These are phyloP conservation scores for Xanthoparmelia taractica DNA, from an alignment of 495 filamentous ascomycete species.

Conservation along the genomic window DNA sequence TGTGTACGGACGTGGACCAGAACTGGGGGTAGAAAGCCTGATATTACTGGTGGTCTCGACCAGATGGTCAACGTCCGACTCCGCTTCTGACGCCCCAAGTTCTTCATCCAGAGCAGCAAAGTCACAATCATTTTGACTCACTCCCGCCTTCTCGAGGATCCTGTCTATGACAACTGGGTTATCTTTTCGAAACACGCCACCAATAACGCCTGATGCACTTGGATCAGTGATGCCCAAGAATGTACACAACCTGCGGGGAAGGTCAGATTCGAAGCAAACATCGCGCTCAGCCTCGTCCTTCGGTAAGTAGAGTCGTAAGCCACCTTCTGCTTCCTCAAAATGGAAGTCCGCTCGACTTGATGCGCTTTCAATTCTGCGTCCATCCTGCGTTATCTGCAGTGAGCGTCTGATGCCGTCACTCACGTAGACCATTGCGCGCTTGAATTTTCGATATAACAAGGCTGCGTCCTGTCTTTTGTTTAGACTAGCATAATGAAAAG, in stretches of 20 bases:
- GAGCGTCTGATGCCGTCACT: constrained; percentile 6
- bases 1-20: not conserved
- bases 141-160: not conserved
- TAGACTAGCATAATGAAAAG: constrained; percentile 1
- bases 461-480: constrained; percentile 5
- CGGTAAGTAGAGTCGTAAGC: not conserved
- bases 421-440: constrained; percentile 8
- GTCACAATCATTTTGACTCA: not conserved
- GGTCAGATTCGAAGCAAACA: constrained; percentile 1
- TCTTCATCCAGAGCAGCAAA: not conserved
- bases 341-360: not conserved
- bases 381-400: constrained; percentile 6
- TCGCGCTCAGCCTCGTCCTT: not conserved
- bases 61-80: not conserved
- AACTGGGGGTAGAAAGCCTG: not conserved
- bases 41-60: not conserved
- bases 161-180: not conserved
- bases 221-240: not conserved
- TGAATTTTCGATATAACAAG: constrained; percentile 3
- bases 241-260: not conserved
- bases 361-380: not conserved
- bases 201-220: not conserved
- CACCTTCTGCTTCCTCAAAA: not conserved
- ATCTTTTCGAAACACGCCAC: not conserved
- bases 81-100: not conserved